These are phyloP conservation scores for Trypanosoma congolense DNA, from an alignment of 208 protist species.

Conservation along the genomic window DNA sequence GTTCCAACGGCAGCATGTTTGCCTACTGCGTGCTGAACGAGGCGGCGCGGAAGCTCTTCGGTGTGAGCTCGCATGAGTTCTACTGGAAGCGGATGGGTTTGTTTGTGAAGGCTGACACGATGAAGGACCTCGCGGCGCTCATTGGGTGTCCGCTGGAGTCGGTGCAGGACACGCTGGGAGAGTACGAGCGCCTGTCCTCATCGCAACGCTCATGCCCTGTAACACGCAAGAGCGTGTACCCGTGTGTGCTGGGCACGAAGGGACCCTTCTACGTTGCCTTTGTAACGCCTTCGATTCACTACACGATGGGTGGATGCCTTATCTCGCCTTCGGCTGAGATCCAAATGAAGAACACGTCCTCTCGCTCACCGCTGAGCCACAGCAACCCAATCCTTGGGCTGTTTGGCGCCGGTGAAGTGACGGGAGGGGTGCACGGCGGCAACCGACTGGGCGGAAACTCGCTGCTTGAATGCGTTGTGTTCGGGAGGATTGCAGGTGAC, in stretches of 20 bases:
- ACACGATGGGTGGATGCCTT: constrained; percentile 94
- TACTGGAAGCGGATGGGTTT: constrained; percentile 74
- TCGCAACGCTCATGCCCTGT: constrained; percentile 31
- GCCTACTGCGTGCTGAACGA: constrained; percentile 84
- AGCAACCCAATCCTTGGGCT: constrained; percentile 82
- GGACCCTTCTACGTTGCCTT: constrained; percentile 79
- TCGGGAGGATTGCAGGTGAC: constrained; percentile 84
- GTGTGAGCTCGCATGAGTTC: constrained; percentile 63
- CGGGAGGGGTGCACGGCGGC: constrained; percentile 94
- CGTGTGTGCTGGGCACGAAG: constrained; percentile 47
- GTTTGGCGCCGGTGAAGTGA: constrained; percentile 95
- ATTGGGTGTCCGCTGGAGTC: constrained; percentile 46
- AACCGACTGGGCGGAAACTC: constrained; percentile 97
- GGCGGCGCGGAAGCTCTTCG: constrained; percentile 65
- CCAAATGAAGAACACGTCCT: constrained; percentile 34
- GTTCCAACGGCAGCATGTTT: constrained; percentile 52
- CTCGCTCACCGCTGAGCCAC: constrained; percentile 25
- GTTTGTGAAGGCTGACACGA: constrained; percentile 38
- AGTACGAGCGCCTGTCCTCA: constrained; percentile 49
- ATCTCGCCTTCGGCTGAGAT: constrained; percentile 86
- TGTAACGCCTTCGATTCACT: constrained; percentile 95
- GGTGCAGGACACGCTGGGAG: constrained; percentile 39
- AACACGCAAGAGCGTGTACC: constrained; percentile 84
- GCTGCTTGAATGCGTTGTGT: constrained; percentile 94
- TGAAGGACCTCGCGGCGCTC: constrained; percentile 46